phyloP scores from a whole-genome alignment of 2,329 filamentous ascomycete genomes.

The Elsinoe fawcettii region DNA sequence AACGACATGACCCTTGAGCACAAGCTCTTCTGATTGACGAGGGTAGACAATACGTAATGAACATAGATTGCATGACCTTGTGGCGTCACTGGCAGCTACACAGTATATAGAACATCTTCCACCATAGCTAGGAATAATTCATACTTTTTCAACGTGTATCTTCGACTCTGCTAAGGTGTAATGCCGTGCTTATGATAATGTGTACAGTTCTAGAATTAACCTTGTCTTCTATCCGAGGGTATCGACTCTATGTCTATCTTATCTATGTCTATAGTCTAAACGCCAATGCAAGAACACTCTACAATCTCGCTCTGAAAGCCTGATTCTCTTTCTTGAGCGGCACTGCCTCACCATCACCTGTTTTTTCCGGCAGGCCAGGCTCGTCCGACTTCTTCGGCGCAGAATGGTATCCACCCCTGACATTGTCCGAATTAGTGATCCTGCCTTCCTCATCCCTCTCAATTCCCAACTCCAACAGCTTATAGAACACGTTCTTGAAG shows the following conservation, averaged over 20 bases:
- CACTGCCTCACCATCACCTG: conserved; percentile 35
- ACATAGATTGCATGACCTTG: neutral
- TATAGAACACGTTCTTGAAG: conserved; percentile 52
- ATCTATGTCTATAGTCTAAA: neutral
- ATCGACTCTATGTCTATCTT: conserved; percentile 10
- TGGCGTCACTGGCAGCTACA: neutral
- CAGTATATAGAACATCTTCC: neutral
- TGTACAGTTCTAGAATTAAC: neutral
- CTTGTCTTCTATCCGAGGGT: neutral
- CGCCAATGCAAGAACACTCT: conserved; percentile 3
- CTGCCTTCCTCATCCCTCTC: conserved; percentile 45
- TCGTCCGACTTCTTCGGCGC: conserved; percentile 50
- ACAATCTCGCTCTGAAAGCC: conserved; percentile 35
- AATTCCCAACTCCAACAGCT: conserved; percentile 55
- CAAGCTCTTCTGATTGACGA: conserved; percentile 62
- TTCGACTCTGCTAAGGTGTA: too few relatives aligned
- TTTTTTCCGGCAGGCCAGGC: conserved; percentile 30
- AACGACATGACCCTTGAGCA: conserved; percentile 98
- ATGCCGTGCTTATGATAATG: too few relatives aligned
- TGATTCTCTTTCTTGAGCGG: conserved; percentile 35
- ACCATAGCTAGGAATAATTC: neutral
- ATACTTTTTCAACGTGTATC: neutral
- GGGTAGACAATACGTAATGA: neutral
- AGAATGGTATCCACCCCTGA: conserved; percentile 48
- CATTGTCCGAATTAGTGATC: conserved; percentile 51